Evolutionary conservation across 257 asterid species (phyloP).

Genomic region (Nicotiana knightiana): DNA sequence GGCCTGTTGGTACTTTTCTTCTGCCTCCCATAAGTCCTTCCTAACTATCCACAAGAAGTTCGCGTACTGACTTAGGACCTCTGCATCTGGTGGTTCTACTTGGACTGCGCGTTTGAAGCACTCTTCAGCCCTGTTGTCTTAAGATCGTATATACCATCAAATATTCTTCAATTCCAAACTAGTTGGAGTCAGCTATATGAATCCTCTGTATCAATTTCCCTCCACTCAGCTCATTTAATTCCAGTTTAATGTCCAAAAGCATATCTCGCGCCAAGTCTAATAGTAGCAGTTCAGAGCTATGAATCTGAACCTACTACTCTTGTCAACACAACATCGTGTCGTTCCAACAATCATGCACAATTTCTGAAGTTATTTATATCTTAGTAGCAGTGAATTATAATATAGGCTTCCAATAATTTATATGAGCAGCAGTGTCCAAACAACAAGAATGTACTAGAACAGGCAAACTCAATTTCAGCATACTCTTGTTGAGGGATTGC

Average conservation of each 20-base stretch:
- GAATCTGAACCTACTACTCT: neutral
- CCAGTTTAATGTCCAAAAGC: neutral
- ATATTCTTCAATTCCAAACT: neutral
- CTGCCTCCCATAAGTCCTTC: conserved; percentile 61
- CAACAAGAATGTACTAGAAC: neutral
- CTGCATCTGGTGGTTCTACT: conserved; percentile 57
- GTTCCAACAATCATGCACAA: neutral
- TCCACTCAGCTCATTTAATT: neutral
- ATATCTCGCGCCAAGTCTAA: neutral
- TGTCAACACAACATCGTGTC: neutral
- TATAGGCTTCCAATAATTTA: neutral
- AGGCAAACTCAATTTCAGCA: neutral
- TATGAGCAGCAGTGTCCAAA: neutral
- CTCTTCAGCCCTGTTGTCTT: conserved; percentile 66
- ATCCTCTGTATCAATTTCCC: neutral
- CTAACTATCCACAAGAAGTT: conserved; percentile 68
- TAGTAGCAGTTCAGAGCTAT: neutral
- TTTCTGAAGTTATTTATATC: neutral
- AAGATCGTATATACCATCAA: neutral
- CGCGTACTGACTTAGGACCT: conserved; percentile 56
- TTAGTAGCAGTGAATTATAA: neutral
- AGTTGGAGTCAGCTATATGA: neutral
- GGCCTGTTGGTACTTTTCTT: conserved; percentile 65
- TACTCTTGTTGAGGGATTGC: neutral
- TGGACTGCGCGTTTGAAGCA: conserved; percentile 67